A percentile compares a stretch with the other conserved stretches of the same genome.
Conservation (phyloP, 495 filamentous ascomycete genomes). For the Penicillium coffeae region DNA sequence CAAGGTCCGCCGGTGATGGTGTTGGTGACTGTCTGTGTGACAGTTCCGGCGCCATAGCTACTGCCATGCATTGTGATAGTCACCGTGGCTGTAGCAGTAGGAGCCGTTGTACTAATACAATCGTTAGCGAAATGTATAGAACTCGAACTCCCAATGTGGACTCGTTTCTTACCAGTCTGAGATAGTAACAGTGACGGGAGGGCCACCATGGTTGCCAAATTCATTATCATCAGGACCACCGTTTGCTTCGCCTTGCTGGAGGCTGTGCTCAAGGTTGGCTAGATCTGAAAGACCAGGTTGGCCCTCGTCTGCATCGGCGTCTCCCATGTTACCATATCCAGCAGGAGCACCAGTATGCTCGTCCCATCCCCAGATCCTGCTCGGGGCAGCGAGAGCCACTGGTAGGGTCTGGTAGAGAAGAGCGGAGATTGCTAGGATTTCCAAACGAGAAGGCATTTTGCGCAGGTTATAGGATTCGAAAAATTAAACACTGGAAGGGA, state of each 20-base stretch:
- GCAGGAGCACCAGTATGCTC: neutral
- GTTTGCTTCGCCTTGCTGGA: neutral
- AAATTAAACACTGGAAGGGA: neutral
- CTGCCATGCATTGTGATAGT: slow-evolving; percentile 1
- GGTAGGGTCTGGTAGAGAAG: neutral
- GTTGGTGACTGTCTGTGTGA: slow-evolving; percentile 2
- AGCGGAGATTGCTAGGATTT: neutral
- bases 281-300: neutral
- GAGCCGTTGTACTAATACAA: neutral
- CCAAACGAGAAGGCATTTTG: neutral
- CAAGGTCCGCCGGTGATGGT: neutral
- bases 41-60: neutral
- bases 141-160: neutral
- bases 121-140: neutral
- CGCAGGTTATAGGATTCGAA: neutral
- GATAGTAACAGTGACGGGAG: neutral
- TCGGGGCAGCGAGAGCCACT: neutral
- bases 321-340: neutral
- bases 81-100: neutral
- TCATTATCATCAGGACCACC: neutral
- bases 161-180: neutral
- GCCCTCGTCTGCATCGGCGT: neutral
- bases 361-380: neutral
- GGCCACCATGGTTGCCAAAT: neutral
- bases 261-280: neutral